Base-by-base conservation (phyloP, 306 rosid species). In the Myrica gale region DNA sequence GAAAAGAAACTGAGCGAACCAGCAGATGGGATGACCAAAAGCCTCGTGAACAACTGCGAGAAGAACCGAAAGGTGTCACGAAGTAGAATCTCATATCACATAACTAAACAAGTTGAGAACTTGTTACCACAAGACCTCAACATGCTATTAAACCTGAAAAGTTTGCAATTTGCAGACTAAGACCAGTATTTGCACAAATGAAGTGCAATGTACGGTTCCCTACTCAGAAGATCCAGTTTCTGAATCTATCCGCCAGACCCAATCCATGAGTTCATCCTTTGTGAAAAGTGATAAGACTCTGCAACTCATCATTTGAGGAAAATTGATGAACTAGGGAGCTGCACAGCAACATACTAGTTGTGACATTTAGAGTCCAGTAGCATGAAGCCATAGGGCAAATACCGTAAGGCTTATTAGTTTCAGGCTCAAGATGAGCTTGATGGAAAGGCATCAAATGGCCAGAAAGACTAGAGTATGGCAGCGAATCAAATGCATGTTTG, bases 371-470 rank as follows among this genome's bases (percentile, higher is more conserved):
- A 32, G 37, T 32, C 37, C 37, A 32, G 37, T 2, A 32, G 37
- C 37, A 32, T 32, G 37, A 32, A 32, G 37, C 37, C 37, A 32
- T 32, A 32, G 37, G 37, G 37, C 37, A 32, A 32, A 2, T 2
- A 2, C 37, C 37, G 3, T 2, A 32, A 32, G 37, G 37, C 37
- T 32, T 32, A 32, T 32, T 32, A 32, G 37, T 32, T 32, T 32
- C 37, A 32, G 37, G 2, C 37, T 32, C 16, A 8, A 2, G 7
- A 66, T 44, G 17, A 17, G 3, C 48, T 66, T 42, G 46, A 16
- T 66, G 70, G 42, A 60, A 60, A 26, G 67, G 67, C n/a, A 61
- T 26, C 43, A 61, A 66, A 42, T 42, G 70, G 51, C 46, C 50
- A 9, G 70, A 41, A 1, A 15, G 6, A 15, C 5, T 5, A 13